Conservation (phyloP, 805 yeast genomes). For the Candida khao-thaluensis region DNA sequence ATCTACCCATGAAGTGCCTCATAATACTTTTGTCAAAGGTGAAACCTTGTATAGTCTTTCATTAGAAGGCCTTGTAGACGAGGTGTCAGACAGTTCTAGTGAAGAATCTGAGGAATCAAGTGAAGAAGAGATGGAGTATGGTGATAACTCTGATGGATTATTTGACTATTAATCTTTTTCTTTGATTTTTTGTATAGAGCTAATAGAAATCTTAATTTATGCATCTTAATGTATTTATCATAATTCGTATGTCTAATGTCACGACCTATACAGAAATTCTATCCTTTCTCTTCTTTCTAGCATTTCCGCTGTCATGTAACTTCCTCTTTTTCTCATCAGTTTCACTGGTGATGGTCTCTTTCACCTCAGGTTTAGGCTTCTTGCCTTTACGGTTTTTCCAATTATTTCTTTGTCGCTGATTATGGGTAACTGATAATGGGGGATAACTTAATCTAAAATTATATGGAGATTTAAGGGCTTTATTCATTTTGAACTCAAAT, state of each 20-base stretch:
- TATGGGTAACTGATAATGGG: conserved; percentile 39
- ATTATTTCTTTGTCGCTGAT: conserved; percentile 19
- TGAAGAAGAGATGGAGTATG: conserved; percentile 48
- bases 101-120: conserved; percentile 29
- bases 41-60: conserved; percentile 51
- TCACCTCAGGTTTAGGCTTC: conserved; percentile 10
- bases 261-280: background rate
- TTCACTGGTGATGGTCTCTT: conserved; percentile 2
- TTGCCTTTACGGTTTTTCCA: conserved; percentile 16
- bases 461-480: conserved; percentile 25
- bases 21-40: conserved; percentile 55
- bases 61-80: conserved; percentile 40
- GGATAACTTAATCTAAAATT: conserved; percentile 37
- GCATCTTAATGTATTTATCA: background rate
- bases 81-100: conserved; percentile 30
- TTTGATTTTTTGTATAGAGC: background rate
- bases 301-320: conserved; percentile 5
- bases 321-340: conserved; percentile 11
- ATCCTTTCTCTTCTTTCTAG: conserved; percentile 13
- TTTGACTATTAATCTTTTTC: conserved; percentile 32
- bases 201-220: too few relatives aligned
- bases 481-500: conserved; percentile 31
- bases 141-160: conserved; percentile 56
- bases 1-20: conserved; percentile 66
- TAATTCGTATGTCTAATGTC: conserved; percentile 3